A percentile compares a stretch with the other conserved stretches of the same genome.
Conservation (phyloP, 2,329 filamentous ascomycete genomes). For the Ceratocystis diversiconidia region DNA sequence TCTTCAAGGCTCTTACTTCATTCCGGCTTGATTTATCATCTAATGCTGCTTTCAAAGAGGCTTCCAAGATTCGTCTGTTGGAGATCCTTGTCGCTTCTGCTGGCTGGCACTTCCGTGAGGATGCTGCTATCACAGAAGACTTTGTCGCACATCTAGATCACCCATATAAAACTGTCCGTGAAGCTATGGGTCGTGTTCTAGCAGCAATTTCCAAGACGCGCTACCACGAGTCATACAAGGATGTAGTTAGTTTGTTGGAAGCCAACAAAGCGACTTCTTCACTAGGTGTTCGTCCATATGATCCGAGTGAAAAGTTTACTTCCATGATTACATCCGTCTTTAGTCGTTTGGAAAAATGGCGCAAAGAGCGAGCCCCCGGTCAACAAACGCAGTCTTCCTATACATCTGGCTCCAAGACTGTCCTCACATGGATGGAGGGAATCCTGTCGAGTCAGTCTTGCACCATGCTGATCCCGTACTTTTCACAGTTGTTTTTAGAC, state of each 20-base stretch:
- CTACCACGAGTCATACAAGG: slow-evolving; percentile 85
- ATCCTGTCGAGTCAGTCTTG: slow-evolving; percentile 87
- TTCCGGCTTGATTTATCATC: slow-evolving; percentile 90
- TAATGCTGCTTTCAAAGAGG: slow-evolving; percentile 97
- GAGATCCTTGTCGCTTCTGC: slow-evolving; percentile 76
- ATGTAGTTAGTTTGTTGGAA: slow-evolving; percentile 60
- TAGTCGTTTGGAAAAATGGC: slow-evolving; percentile 69
- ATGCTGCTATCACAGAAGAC: slow-evolving; percentile 75
- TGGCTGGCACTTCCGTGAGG: slow-evolving; percentile 91
- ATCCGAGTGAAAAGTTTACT: slow-evolving; percentile 59
- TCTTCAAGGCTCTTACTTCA: slow-evolving; percentile 66
- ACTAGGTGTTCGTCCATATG: slow-evolving; percentile 72
- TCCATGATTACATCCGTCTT: slow-evolving; percentile 64
- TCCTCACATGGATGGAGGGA: slow-evolving; percentile 85
- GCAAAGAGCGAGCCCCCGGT: slow-evolving; percentile 66
- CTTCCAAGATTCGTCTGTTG: slow-evolving; percentile 82
- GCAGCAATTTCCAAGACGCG: slow-evolving; percentile 78
- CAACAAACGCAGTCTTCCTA: slow-evolving; percentile 90
- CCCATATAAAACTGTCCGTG: slow-evolving; percentile 92
- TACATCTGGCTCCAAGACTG: slow-evolving; percentile 90
- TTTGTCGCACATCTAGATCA: slow-evolving; percentile 89
- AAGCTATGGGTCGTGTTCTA: slow-evolving; percentile 82
- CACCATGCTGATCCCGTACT: slow-evolving; percentile 79
- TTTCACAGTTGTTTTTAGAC: slow-evolving; percentile 76
- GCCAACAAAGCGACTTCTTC: slow-evolving; percentile 67